These are phyloP conservation scores for Citrus unshiu DNA, from an alignment of 345 rosid genomes.

Conservation along the genomic window DNA sequence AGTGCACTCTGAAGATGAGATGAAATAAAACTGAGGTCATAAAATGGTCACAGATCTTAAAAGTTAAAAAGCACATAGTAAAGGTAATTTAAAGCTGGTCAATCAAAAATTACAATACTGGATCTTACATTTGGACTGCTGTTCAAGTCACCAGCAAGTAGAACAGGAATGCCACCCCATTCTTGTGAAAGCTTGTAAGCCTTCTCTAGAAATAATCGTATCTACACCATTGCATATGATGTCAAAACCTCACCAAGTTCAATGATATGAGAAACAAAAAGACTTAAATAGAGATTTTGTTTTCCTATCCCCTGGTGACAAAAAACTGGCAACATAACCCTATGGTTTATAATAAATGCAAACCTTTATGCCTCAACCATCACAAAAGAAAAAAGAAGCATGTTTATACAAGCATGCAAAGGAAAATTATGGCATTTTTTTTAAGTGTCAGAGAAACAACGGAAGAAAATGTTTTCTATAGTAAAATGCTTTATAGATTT, in stretches of 20 bases:
- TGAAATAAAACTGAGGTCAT: slow-evolving; percentile 21
- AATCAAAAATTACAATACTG: slow-evolving; percentile 1
- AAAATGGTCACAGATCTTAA: slow-evolving; percentile 3
- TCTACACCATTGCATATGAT: slow-evolving; percentile 34
- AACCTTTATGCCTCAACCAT: not conserved
- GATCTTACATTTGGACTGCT: slow-evolving; percentile 70
- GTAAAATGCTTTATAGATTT: not conserved
- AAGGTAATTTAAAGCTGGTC: not conserved
- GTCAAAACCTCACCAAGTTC: not conserved
- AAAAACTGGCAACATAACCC: not conserved
- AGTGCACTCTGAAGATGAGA: slow-evolving; percentile 68
- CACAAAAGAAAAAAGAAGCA: not conserved
- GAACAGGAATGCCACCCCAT: slow-evolving; percentile 81
- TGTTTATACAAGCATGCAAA: not conserved
- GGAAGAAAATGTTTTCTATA: not conserved
- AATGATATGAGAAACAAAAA: not conserved
- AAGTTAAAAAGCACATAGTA: not conserved
- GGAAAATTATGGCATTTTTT: not conserved
- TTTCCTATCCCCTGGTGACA: not conserved
- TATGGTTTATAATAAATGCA: not conserved
- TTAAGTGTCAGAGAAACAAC: not conserved
- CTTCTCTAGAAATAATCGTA: slow-evolving; percentile 70
- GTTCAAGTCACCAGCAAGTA: slow-evolving; percentile 77
- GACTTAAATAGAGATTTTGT: not conserved
- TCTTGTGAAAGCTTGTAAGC: slow-evolving; percentile 69